These are phyloP conservation scores for Paulownia fortunei DNA, from an alignment of 257 asterid genomes.

Conservation along the genomic window DNA sequence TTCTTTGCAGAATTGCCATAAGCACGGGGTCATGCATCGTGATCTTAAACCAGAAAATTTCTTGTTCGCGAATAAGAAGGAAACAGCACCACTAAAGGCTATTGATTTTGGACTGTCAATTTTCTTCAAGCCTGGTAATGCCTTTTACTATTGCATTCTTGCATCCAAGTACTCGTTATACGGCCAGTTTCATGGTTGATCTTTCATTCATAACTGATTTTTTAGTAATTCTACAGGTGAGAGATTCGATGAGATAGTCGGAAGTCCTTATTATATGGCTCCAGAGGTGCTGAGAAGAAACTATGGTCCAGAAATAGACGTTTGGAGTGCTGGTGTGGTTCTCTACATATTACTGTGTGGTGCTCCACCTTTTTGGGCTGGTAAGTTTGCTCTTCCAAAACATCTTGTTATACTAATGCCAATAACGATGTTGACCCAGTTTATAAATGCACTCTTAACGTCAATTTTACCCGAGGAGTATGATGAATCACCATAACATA, in stretches of 20 bases:
- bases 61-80: slow-evolving; percentile 63
- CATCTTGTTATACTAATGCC: neutral
- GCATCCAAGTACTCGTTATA: neutral
- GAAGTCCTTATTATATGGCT: slow-evolving; percentile 84
- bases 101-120: slow-evolving; percentile 75
- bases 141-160: neutral
- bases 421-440: neutral
- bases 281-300: slow-evolving; percentile 71
- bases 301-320: slow-evolving; percentile 74
- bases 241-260: slow-evolving; percentile 72
- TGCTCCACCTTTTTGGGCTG: slow-evolving; percentile 84
- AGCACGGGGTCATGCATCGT: slow-evolving; percentile 73
- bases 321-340: slow-evolving; percentile 84
- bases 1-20: slow-evolving; percentile 58
- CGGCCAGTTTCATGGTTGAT: slow-evolving; percentile 7
- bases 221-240: slow-evolving; percentile 48
- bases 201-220: slow-evolving; percentile 21
- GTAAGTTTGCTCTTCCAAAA: slow-evolving; percentile 40
- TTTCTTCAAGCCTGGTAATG: slow-evolving; percentile 68
- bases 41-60: slow-evolving; percentile 77
- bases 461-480: too few relatives aligned
- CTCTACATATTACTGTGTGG: slow-evolving; percentile 77
- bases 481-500: neutral
- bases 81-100: slow-evolving; percentile 66
- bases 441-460: neutral